Evolutionary conservation across 306 rosid genomes (phyloP), one percentile per base, ranked within the genome.

Genomic region (Medicago ruthenica): DNA sequence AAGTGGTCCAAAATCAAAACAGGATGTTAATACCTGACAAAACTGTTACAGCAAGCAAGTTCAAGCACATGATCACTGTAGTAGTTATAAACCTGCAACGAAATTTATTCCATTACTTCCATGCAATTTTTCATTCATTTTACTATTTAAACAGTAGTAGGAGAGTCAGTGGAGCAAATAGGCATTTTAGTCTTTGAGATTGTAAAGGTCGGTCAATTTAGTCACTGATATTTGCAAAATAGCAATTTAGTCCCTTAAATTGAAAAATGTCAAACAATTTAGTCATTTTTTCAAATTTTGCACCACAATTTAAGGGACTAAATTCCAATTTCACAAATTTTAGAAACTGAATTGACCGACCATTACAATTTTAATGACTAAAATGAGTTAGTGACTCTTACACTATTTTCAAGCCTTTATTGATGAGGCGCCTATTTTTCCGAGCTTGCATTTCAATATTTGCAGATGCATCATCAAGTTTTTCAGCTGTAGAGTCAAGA

Each of bases 1-100:
- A 18, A 37, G 37, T 1, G 7, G 44, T 41, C 17, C 17, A 47
- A 47, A 75, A 55, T 12, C 5, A 7, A 60, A 59, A 39, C n/a
- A 62, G 0, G 14, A 71, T 41, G 50, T 27, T 72, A 47, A 6
- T 75, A 93, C 98, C 96, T 80, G 91, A 69, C 9, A 90, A 75
- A 77, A 89, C 91, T 70, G 76, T 84, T 63, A 87, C 87, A 45
- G 89, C 92, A 78, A 81, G 83, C 81, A 87, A 82, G 85, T 80
- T 90, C 74, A 89, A 82, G 67, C 86, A 76, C 41, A 90, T 77
- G 42, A 85, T 66, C 64, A 83, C 31, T 3, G 77, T 79, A 64
- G 92, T 90, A 65, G 88, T 21, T 10, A 85, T 67, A 76, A 85
- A 89, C 76, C 98, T 93, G 91, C 81, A 88, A 79, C 51, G 4